Base-by-base conservation (phyloP, 2,329 filamentous ascomycete genomes). In the Ascomycota sp. region DNA sequence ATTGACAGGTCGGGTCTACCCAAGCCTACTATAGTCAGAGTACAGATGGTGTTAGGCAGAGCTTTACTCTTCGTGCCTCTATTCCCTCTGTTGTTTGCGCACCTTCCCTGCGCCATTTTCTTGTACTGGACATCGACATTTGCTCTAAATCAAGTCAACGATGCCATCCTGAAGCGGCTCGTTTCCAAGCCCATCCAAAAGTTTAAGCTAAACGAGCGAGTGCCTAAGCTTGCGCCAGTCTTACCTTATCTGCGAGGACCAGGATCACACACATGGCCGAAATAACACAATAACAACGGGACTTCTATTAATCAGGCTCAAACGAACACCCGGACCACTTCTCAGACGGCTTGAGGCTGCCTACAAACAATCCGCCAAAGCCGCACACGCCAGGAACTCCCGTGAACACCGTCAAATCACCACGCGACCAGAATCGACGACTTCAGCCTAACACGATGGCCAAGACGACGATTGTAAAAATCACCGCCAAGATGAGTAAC, bases 401-500 rank as follows among this genome's bases (percentile, higher is more conserved):
- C 6, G 19, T 31, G 25, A 38, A 35, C 38, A 31, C 35, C 36
- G 30, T 29, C 22, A 17, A 13, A 15, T n/a, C n/a, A 10, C 27
- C 25, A 13, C 28, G n/a, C 20, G 23, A 20, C 23, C 26, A 23
- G 8, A 25, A 25, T 58, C 45, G n/a, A n/a, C n/a, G n/a, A n/a
- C n/a, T n/a, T n/a, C n/a, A 91, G 33, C 79, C 77, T 42, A 93
- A 49, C 30, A 83, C 72, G 30, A 86, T 78, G 10, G 89, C 91
- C 41, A 98, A 56, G 35, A 98, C 63, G 27, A 98, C 75, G 41
- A 98, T 82, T 4, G 82, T 77, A 43, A 95, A 52, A 35, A 98
- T 89, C 28, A 98, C 69, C 2, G 78, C 75, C 45, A 98, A 51
- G 35, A 98, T 86, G 30, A 98, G 55, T 44, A 98, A 55, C 48